A percentile compares a stretch with the other conserved stretches of the same genome.
Conservation (phyloP, 2,329 filamentous ascomycete species). For the Penicillium sp. region DNA sequence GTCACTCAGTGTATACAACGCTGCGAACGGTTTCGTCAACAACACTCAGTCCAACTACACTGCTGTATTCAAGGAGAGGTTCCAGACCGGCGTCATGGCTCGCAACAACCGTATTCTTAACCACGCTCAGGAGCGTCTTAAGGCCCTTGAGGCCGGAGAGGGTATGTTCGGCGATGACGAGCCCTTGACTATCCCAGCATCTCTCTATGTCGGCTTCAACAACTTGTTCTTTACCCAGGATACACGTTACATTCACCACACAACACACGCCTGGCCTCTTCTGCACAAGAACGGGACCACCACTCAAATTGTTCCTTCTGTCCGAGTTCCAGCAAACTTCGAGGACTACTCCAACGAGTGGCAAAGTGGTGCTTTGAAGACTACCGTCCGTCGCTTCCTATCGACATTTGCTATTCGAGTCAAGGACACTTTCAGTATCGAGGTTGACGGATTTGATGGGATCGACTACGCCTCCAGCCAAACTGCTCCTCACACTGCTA, state of each 20-base stretch:
- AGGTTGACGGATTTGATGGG: constrained; percentile 10
- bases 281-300: constrained; percentile 20
- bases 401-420: constrained; percentile 5
- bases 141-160: constrained; percentile 12
- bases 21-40: constrained; percentile 13
- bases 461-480: constrained; percentile 19
- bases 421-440: background rate
- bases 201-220: constrained; percentile 15
- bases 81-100: constrained; percentile 6
- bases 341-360: background rate
- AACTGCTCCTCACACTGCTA: constrained; percentile 11
- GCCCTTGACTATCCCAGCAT: constrained; percentile 14
- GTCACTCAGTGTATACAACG: no score
- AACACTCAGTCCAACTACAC: constrained; percentile 13
- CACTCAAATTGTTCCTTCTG: constrained; percentile 16
- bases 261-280: constrained; percentile 18
- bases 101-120: constrained; percentile 15
- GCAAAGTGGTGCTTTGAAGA: constrained; percentile 1
- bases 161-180: constrained; percentile 18
- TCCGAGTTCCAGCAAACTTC: constrained; percentile 9
- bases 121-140: background rate
- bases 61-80: constrained; percentile 8
- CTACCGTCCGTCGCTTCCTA: constrained; percentile 1
- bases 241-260: constrained; percentile 16
- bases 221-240: constrained; percentile 24